Conservation (phyloP, 208 protist genomes). For the Acanthamoeba sp. region DNA sequence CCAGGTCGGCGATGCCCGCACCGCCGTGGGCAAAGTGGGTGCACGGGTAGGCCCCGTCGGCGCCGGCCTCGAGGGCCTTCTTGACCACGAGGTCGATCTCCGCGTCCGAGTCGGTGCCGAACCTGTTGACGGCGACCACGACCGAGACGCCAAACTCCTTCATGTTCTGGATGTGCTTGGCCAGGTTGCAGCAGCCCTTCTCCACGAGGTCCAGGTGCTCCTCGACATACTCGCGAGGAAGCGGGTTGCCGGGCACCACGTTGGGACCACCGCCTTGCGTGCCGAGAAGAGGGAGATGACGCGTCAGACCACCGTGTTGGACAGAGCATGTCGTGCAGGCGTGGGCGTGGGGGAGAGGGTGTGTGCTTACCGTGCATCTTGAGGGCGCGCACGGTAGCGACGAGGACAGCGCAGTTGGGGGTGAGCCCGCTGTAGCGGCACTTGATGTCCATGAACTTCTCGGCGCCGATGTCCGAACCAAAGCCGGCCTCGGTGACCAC, state of each 20-base stretch:
- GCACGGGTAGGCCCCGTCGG: constrained; percentile 93
- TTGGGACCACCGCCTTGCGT: constrained; percentile 76
- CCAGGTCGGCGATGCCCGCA: constrained; percentile 92
- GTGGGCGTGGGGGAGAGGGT: constrained; percentile 72
- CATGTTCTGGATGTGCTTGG: constrained; percentile 95
- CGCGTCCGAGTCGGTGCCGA: constrained; percentile 93
- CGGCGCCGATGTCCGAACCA: constrained; percentile 89
- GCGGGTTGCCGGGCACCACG: constrained; percentile 85
- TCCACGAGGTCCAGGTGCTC: constrained; percentile 95
- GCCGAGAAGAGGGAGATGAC: neutral
- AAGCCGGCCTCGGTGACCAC: constrained; percentile 97
- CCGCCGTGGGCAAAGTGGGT: constrained; percentile 95
- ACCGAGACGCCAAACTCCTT: constrained; percentile 96
- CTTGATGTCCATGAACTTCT: constrained; percentile 99
- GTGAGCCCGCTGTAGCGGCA: constrained; percentile 95
- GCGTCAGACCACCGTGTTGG: neutral
- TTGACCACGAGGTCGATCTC: constrained; percentile 93
- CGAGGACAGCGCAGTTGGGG: constrained; percentile 96
- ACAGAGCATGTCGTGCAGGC: too few relatives aligned
- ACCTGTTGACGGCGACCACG: constrained; percentile 97
- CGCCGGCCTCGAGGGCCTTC: constrained; percentile 91
- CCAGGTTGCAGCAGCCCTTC: constrained; percentile 93
- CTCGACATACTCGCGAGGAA: constrained; percentile 87
- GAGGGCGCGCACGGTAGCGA: constrained; percentile 96
- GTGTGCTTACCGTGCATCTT: constrained; percentile 96